A percentile compares a stretch with the other conserved stretches of the same genome.
Evolutionary conservation across 2,329 filamentous ascomycete species (phyloP).

Genomic region (Rhinocladiella similis): DNA sequence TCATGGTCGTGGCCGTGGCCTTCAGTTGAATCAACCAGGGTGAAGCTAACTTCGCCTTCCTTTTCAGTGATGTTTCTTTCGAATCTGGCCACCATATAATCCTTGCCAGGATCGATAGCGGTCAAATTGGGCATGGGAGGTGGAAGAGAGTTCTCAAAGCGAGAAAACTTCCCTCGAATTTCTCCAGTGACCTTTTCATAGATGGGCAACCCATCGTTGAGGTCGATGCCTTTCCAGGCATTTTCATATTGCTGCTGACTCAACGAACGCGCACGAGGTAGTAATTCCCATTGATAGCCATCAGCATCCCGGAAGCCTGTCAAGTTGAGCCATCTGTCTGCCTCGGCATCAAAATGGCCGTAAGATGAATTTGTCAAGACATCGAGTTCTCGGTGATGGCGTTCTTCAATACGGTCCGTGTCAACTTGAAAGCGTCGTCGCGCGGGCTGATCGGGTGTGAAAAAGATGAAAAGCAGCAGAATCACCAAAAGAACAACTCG

Average conservation of each 20-base stretch:
- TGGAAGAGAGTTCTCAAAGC: constrained; percentile 50
- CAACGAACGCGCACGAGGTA: constrained; percentile 40
- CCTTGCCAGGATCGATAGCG: constrained; percentile 62
- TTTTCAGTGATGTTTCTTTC: constrained; percentile 77
- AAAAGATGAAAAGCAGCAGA: constrained; percentile 54
- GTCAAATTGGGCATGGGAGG: constrained; percentile 63
- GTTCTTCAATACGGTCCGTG: constrained; percentile 41
- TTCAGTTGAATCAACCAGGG: constrained; percentile 58
- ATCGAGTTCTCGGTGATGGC: constrained; percentile 38
- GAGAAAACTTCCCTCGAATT: constrained; percentile 74
- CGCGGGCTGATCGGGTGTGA: constrained; percentile 45
- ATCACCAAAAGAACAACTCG: constrained; percentile 51
- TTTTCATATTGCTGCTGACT: constrained; percentile 54
- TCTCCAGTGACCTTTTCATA: constrained; percentile 80
- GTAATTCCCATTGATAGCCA: constrained; percentile 74
- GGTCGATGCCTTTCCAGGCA: constrained; percentile 44
- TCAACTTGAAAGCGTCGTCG: constrained; percentile 19
- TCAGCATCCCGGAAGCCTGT: constrained; percentile 75
- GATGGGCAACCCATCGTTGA: constrained; percentile 51
- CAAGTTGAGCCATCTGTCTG: constrained; percentile 63
- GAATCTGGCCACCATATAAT: constrained; percentile 69
- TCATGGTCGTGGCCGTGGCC: constrained; percentile 34
- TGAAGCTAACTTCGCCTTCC: constrained; percentile 68
- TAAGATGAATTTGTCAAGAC: constrained; percentile 45
- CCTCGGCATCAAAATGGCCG: constrained; percentile 51